phyloP scores from a whole-genome alignment of 129 eudicot species.

The Smallanthus sonchifolius region DNA sequence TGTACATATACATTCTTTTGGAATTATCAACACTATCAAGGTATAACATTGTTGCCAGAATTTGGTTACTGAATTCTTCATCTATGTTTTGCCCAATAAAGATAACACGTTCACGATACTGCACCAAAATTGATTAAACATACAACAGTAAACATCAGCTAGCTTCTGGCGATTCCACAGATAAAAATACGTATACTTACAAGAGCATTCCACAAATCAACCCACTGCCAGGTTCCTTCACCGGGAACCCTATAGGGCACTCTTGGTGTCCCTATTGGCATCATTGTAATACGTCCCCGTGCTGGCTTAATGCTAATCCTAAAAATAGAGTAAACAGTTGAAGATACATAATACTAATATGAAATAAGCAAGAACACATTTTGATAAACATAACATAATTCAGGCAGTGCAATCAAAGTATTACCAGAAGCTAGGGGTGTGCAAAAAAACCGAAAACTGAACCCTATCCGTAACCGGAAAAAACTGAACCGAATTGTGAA shows the following conservation, averaged over 20 bases:
- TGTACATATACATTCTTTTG: constrained; percentile 60
- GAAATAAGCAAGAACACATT: neutral
- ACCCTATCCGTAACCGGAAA: too few relatives aligned
- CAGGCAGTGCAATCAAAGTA: neutral
- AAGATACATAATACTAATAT: neutral
- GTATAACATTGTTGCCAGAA: constrained; percentile 80
- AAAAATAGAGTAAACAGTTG: constrained; percentile 8
- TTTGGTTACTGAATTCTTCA: constrained; percentile 67
- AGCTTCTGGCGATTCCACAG: neutral
- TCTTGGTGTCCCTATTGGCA: constrained; percentile 84
- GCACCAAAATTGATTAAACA: constrained; percentile 23
- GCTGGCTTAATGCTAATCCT: constrained; percentile 56
- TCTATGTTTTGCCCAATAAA: constrained; percentile 66
- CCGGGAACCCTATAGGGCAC: constrained; percentile 66
- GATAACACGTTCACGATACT: constrained; percentile 86
- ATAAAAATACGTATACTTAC: constrained; percentile 40
- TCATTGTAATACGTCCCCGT: constrained; percentile 62
- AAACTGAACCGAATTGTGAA: too few relatives aligned
- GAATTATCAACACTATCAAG: constrained; percentile 68
- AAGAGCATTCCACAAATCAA: constrained; percentile 90
- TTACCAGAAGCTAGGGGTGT: neutral
- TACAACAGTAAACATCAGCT: neutral
- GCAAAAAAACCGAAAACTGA: too few relatives aligned
- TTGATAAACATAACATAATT: neutral
- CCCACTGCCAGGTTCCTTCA: constrained; percentile 75